Conservation (phyloP, 164 flowering plant genomes). For the Liquidambar formosana region DNA sequence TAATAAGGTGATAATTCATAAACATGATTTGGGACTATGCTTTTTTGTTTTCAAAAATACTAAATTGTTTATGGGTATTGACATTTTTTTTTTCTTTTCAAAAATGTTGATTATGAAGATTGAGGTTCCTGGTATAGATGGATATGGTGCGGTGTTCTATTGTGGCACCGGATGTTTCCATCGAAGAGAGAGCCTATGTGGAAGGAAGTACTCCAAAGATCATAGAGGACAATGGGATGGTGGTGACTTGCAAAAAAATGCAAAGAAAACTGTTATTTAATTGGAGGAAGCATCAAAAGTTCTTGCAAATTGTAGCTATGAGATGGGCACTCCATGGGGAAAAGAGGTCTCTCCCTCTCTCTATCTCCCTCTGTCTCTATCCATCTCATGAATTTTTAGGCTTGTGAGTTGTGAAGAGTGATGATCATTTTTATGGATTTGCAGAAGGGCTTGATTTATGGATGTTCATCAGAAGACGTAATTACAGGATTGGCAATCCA, state of each 20-base stretch:
- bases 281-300: conserved; percentile 26
- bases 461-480: conserved; percentile 60
- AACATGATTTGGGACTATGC: not conserved
- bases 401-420: not conserved
- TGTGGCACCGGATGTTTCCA: conserved; percentile 78
- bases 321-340: conserved; percentile 40
- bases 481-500: conserved; percentile 53
- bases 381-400: no score
- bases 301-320: conserved; percentile 38
- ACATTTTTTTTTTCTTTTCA: not conserved
- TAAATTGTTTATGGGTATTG: not conserved
- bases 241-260: not conserved
- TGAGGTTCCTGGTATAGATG: conserved; percentile 59
- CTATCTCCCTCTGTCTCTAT: no score
- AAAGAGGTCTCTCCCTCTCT: conserved; percentile 29
- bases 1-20: conserved; percentile 16
- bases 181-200: conserved; percentile 57
- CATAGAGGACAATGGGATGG: conserved; percentile 4
- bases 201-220: conserved; percentile 31
- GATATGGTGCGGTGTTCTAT: conserved; percentile 55
- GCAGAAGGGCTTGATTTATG: conserved; percentile 65
- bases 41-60: not conserved
- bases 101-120: conserved; percentile 36
- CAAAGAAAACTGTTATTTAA: conserved; percentile 12
- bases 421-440: not conserved